phyloP scores from a whole-genome alignment of 352 stramenopile species.

The Pythium oligandrum region DNA sequence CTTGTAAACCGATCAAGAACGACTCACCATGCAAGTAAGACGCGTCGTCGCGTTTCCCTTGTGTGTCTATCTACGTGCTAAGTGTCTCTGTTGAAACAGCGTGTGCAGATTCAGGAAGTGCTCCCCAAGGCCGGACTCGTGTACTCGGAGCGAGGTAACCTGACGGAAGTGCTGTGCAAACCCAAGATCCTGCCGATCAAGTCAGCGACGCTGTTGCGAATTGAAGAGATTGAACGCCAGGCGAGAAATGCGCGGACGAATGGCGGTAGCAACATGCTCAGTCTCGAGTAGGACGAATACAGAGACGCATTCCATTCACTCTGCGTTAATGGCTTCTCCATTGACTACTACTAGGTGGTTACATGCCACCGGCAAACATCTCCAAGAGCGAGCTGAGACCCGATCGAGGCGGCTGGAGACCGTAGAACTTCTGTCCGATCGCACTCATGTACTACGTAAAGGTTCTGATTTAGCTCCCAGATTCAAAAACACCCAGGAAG shows the following conservation, averaged over 20 bases:
- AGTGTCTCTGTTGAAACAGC: conserved; percentile 20
- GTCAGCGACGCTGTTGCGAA: conserved; percentile 74
- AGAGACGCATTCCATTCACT: neutral
- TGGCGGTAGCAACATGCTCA: neutral
- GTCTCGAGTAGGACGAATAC: conserved; percentile 8
- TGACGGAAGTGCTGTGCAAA: conserved; percentile 86
- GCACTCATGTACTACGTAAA: conserved; percentile 71
- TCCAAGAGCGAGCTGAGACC: conserved; percentile 79
- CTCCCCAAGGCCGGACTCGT: conserved; percentile 85
- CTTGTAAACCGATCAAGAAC: neutral
- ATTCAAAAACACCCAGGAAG: neutral
- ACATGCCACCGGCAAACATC: conserved; percentile 83
- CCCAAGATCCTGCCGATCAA: conserved; percentile 90
- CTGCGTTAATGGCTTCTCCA: neutral
- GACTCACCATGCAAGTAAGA: neutral
- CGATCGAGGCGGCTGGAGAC: conserved; percentile 69
- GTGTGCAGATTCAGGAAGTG: conserved; percentile 78
- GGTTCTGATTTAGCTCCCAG: neutral
- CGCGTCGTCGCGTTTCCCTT: too few relatives aligned
- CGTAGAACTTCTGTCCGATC: conserved; percentile 86
- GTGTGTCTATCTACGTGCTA: too few relatives aligned
- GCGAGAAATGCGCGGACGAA: conserved; percentile 29
- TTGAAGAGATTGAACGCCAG: conserved; percentile 84
- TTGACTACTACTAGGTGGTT: neutral
- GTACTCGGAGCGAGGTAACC: conserved; percentile 83